Conservation (phyloP, 2,329 filamentous ascomycete species). For the Sporothrix humicola region DNA sequence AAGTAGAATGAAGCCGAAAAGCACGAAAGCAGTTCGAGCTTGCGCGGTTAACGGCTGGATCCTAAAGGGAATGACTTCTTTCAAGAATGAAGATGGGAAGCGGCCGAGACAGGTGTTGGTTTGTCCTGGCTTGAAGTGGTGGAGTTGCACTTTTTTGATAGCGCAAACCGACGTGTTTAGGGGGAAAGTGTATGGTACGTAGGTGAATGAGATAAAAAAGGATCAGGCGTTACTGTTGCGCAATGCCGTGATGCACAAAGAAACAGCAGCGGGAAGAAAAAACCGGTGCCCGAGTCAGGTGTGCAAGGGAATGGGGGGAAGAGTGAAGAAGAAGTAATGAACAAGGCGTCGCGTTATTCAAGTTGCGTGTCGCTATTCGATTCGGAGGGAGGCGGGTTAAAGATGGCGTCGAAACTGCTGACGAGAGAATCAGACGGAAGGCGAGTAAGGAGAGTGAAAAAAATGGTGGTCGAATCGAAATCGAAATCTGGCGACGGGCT, state of each 20-base stretch:
- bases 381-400: constrained; percentile 25
- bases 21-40: constrained; percentile 1
- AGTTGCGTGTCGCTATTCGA: neutral
- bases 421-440: constrained; percentile 30
- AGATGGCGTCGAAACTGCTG: constrained; percentile 27
- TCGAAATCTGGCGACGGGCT: constrained; percentile 24
- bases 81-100: neutral
- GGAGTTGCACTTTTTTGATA: neutral
- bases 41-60: neutral
- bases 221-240: neutral
- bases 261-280: neutral
- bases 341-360: neutral
- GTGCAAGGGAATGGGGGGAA: neutral
- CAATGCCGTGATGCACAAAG: constrained; percentile 14
- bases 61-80: neutral
- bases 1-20: neutral
- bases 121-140: neutral
- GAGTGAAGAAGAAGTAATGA: neutral
- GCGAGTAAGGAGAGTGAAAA: neutral
- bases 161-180: neutral
- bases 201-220: neutral
- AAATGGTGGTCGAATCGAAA: neutral
- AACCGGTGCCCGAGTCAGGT: neutral
- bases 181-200: neutral
- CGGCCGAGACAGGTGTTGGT: constrained; percentile 2